Evolutionary conservation across 257 asterid genomes (phyloP), one percentile per base, ranked within the genome.

Genomic region (Capsicum baccatum): DNA sequence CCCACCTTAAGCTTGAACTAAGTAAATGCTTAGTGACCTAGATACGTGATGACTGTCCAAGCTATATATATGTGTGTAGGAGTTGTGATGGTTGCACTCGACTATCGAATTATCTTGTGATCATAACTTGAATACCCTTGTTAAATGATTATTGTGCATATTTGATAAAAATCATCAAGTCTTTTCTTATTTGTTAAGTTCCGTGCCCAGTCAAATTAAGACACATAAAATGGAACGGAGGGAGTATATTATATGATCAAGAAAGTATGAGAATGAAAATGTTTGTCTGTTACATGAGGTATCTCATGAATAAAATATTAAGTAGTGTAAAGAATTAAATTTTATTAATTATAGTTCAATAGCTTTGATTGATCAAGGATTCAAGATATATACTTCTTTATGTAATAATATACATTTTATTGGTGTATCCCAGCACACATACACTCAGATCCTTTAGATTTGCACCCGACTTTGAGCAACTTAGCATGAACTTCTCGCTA

Each of bases 231-330:
- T 26, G 2, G 2, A 26, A 26, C 33, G 33, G 33, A 26, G 33
- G 33, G 33, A 26, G 33, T 26, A 26, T 26, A 26, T 1, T 26
- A 26, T 26, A 26, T 19, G 10, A 19, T 19, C 47, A 42, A 63
- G 19, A 63, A 63, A 63, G 69, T 63, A 63, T 63, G 15, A 63
- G 70, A 63, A 63, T 63, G 69, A 63, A 42, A 63, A 63, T 63
- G 69, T 63, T 63, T 21, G 42, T 16, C 13, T 63, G 42, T 63
- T 63, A 63, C 42, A 63, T 16, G 13, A 63, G 70, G 26, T 63
- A 26, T 21, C 6, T 26, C 26, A 63, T 63, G 70, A 63, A 63
- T 63, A 26, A 63, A 63, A 5, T 10, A 63, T 63, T 9, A 63
- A 16, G 70, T 63, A 11, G 2, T 63, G 12, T 63, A 0, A 63